Base-by-base conservation (phyloP, 306 rosid species). In the Canavalia gladiata region DNA sequence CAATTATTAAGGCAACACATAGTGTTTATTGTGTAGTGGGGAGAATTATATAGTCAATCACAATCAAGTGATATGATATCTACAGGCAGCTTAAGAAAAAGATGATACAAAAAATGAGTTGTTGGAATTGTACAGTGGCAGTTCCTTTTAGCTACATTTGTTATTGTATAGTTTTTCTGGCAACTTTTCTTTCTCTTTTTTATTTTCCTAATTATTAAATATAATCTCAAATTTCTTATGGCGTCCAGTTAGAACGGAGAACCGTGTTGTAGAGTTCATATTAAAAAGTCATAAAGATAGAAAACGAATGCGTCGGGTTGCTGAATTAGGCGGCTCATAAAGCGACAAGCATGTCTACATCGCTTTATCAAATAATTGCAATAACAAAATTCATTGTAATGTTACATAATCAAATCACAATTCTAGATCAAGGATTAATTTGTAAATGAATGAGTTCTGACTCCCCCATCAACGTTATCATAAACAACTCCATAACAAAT, bases 1-100 rank as follows among this genome's bases (percentile, higher is more conserved):
- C 84, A 74, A 82, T 86, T 75, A 86, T 86, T 69, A 79, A 31
- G 86, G 79, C 84, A 82, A 70, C 86, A 46, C 82, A 45, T 54
- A 54, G 76, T 68, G 66, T 49, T 86, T 55, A 82, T 60, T 68
- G 35, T 79, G 66, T 74, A 52, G 89, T 78, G 86, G 84, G 68
- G 34, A 74, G n/a, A 86, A 82, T 86, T 68, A 86, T 82, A 2
- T 29, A 52, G 67, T 68, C 76, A 82, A 78, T 82, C 82, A 79
- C 76, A 46, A 35, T 82, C 75, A 74, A 49, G 34, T 66, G 76
- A 46, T 45, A 45, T 45, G 13, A 37, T 77, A 76, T 41, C 68
- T 43, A 43, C 60, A 49, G 31, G 59, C 50, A 4, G 47, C 4
- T 50, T 28, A 59, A 13, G 57, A 59, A 78, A 85, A 77, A 33